Percentiles rank a stretch among this genome's conserved stretches.
These are phyloP conservation scores for Jaenimonas drosophilae DNA, from an alignment of 208 protist species.

Conservation along the genomic window DNA sequence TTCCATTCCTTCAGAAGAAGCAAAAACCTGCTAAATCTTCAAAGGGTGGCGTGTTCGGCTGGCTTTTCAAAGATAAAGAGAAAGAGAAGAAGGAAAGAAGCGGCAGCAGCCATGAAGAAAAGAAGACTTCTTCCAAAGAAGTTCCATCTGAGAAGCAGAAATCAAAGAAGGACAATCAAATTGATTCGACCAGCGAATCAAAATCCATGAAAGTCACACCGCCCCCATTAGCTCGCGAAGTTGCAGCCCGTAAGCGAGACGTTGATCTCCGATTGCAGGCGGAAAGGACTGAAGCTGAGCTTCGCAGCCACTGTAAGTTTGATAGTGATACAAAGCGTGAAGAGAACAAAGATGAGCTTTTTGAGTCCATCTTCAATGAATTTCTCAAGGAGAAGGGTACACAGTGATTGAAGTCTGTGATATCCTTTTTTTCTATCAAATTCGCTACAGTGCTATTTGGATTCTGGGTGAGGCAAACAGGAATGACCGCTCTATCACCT, in stretches of 20 bases:
- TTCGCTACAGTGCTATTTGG: too few species aligned
- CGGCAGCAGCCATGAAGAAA: conserved; percentile 4
- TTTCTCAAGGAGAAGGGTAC: conserved; percentile 4
- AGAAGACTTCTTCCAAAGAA: conserved; percentile 11
- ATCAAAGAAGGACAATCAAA: not conserved
- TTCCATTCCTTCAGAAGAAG: conserved; percentile 7
- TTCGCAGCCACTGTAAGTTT: conserved; percentile 6
- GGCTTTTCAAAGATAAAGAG: conserved; percentile 8
- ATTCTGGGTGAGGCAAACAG: too few species aligned
- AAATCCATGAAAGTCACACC: not conserved
- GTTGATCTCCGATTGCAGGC: too few species aligned
- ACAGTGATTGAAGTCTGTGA: too few species aligned
- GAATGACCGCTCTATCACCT: not conserved
- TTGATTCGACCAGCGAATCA: not conserved
- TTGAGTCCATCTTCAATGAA: conserved; percentile 17
- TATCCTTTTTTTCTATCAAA: too few species aligned
- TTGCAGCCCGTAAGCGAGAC: too few species aligned
- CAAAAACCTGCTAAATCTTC: not conserved
- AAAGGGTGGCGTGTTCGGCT: conserved; percentile 8
- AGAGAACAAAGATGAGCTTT: conserved; percentile 11
- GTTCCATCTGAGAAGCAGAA: conserved; percentile 7
- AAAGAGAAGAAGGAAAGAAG: conserved; percentile 6
- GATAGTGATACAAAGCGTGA: not conserved
- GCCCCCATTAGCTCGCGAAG: too few species aligned
- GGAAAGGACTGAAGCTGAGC: not conserved